A percentile compares a stretch with the other conserved stretches of the same genome.
These are phyloP conservation scores for Urtica urens DNA, from an alignment of 306 rosid genomes.

Conservation along the genomic window DNA sequence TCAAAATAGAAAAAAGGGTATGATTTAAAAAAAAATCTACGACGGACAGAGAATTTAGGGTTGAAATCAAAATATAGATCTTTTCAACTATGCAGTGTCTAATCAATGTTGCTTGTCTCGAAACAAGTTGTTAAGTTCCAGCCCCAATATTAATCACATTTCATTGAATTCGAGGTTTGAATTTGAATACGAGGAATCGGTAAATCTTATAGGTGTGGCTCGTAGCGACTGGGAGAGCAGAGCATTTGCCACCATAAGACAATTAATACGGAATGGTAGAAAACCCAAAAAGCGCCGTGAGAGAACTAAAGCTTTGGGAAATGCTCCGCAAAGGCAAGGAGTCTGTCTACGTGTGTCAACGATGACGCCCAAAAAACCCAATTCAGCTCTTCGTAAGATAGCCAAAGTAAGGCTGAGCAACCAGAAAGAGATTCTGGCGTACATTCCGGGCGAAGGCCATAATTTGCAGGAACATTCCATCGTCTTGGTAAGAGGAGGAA, in stretches of 20 bases:
- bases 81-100: too few relatives aligned
- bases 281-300: neutral
- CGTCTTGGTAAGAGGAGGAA: neutral
- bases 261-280: neutral
- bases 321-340: neutral
- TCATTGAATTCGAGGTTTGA: too few relatives aligned
- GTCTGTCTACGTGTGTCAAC: neutral
- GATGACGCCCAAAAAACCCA: neutral
- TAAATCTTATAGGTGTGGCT: conserved; percentile 1
- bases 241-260: neutral
- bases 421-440: neutral
- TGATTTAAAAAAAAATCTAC: too few relatives aligned
- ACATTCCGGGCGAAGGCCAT: neutral
- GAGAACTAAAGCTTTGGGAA: neutral
- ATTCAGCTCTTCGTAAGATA: neutral
- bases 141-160: too few relatives aligned
- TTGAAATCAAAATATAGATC: too few relatives aligned
- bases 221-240: neutral
- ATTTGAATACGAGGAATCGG: too few relatives aligned
- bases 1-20: too few relatives aligned
- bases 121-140: too few relatives aligned
- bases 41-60: too few relatives aligned
- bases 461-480: conserved; percentile 1
- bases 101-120: too few relatives aligned
- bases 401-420: neutral